phyloP scores from a whole-genome alignment of 495 filamentous ascomycete genomes.

The Neurospora sp. region DNA sequence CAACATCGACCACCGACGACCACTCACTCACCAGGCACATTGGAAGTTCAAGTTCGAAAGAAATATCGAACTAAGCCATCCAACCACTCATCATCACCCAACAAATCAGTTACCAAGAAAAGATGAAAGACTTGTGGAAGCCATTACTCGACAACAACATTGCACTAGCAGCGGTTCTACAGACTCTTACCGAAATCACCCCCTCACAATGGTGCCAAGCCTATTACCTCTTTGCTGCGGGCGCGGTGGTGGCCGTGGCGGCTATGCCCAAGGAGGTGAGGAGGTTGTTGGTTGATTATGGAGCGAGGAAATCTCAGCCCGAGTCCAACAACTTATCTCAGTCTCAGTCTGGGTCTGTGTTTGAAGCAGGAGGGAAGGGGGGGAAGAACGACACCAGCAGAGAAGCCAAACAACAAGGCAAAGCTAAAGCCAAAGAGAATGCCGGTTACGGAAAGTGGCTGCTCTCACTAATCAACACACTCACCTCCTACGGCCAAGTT shows the following conservation, averaged over 20 bases:
- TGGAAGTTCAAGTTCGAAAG: background rate
- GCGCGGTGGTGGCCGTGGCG: constrained; percentile 26
- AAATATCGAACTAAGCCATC: background rate
- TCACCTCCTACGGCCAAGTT: constrained; percentile 41
- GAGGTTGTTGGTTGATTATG: constrained; percentile 37
- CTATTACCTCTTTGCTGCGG: constrained; percentile 35
- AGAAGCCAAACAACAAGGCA: background rate
- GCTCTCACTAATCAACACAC: constrained; percentile 16
- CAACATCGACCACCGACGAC: background rate
- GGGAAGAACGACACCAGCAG: background rate
- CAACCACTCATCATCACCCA: background rate
- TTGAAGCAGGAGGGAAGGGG: background rate
- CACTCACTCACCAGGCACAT: background rate
- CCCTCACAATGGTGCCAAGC: constrained; percentile 35
- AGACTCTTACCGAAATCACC: background rate
- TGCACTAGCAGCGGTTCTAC: background rate
- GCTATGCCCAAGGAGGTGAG: constrained; percentile 29
- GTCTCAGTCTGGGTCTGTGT: background rate
- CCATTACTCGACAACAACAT: background rate
- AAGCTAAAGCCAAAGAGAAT: background rate
- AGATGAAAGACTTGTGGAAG: background rate
- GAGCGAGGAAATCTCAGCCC: constrained; percentile 33
- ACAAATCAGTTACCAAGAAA: background rate
- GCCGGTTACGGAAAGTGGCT: constrained; percentile 6
- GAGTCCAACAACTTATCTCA: too few species aligned